Base-by-base conservation (phyloP, 1,284 basidiomycete species). In the Sparassis latifolia region DNA sequence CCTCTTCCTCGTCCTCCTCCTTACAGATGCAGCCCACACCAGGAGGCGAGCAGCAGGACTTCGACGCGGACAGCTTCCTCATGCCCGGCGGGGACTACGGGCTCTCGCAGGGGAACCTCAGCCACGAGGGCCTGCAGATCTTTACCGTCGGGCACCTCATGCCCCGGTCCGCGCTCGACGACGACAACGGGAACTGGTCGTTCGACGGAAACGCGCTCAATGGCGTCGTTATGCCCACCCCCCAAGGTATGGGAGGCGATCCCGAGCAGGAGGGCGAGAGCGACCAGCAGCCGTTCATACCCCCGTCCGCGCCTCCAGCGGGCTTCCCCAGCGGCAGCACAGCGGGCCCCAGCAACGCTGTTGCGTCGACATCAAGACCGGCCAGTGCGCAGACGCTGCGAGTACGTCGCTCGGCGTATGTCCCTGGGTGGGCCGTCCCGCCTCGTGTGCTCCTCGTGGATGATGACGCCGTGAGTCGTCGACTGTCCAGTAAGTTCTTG, bases 381-480 rank as follows among this genome's bases (percentile, higher is more conserved):
- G 50, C 49, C 53, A 69, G 69, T 48, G 62, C 62, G 51, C 69
- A 70, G 59, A 83, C 73, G 61, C 61, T 90, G 39, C 75, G 86
- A 2, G 83, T 89, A 33, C 73, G 87, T 20, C 67, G 86, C 47
- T 82, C 84, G 48, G 87, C 89, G 43, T 89, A 91, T 60, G 89
- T 93, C 0, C 92, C 93, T 0, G 89, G 86, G 4, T 94, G 91
- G 91, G 85, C 88, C 0, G 86, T 92, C 0, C 84, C 89, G 0
- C 92, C 91, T 2, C 72, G 87, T 2, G 94, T 97, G 48, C 70
- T 98, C 48, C 78, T 98, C 3, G 95, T 98, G 12, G 95, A 98
- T 66, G 95, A 98, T 66, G 95, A 98, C 64, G 89, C 88, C 10
- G 92, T 97, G 29, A 94, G 87, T 65, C 72, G 95, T 48, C 86